phyloP scores from a whole-genome alignment of 805 yeast genomes.

The Candida caryicola region DNA sequence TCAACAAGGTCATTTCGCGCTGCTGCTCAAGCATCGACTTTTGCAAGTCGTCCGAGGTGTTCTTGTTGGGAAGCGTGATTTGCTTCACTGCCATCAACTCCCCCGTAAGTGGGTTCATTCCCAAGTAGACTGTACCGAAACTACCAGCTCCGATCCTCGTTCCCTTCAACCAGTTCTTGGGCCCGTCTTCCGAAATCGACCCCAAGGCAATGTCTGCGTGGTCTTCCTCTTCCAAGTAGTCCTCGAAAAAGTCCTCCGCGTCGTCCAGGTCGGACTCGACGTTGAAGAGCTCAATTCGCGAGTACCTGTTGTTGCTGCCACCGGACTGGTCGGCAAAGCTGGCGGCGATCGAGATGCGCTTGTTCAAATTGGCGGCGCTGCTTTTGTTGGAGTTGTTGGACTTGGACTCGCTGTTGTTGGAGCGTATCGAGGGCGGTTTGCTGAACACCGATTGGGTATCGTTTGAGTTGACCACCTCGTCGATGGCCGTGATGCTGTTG shows the following conservation, averaged over 20 bases:
- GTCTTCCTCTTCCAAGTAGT: slow-evolving; percentile 39
- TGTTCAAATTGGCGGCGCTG: slow-evolving; percentile 7
- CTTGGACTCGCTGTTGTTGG: slow-evolving; percentile 18
- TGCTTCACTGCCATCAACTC: slow-evolving; percentile 97
- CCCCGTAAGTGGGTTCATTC: slow-evolving; percentile 88
- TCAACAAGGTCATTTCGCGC: slow-evolving; percentile 73
- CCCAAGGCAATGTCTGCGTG: slow-evolving; percentile 32
- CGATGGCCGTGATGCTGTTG: slow-evolving; percentile 55
- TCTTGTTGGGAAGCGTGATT: slow-evolving; percentile 62
- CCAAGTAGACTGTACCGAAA: slow-evolving; percentile 90
- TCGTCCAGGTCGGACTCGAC: slow-evolving; percentile 35
- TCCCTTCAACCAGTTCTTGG: slow-evolving; percentile 88
- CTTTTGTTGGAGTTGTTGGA: slow-evolving; percentile 14
- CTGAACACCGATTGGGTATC: slow-evolving; percentile 29
- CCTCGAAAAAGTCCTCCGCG: slow-evolving; percentile 10
- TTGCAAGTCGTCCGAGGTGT: slow-evolving; percentile 30
- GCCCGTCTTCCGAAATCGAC: slow-evolving; percentile 49
- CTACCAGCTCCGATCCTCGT: slow-evolving; percentile 92
- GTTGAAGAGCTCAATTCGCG: slow-evolving; percentile 47
- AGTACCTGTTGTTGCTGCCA: slow-evolving; percentile 30
- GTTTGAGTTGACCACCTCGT: slow-evolving; percentile 34
- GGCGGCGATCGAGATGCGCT: slow-evolving; percentile 28
- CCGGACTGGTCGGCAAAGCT: slow-evolving; percentile 22
- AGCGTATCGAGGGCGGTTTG: slow-evolving; percentile 24
- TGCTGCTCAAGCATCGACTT: slow-evolving; percentile 73